Base-by-base conservation (phyloP, 2,329 filamentous ascomycete species). In the Epichloe amarillans region DNA sequence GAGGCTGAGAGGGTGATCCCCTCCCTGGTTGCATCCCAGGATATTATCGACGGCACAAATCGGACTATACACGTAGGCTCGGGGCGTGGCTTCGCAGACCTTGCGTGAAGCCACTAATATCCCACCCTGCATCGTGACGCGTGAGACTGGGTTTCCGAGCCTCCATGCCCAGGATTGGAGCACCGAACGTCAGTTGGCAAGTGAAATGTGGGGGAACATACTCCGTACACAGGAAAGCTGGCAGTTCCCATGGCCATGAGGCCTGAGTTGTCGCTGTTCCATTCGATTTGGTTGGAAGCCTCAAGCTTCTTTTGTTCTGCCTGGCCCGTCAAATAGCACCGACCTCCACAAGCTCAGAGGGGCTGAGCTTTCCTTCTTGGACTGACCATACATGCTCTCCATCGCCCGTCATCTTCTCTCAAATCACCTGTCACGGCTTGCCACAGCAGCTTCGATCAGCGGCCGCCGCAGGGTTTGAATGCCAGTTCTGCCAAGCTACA, bases 281-380 rank as follows among this genome's bases (percentile, higher is more conserved):
- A 15, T 37, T 40, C 35, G 17, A 44, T 36, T 38, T 43, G 40
- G 38, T 35, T 30, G 12, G 12, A 30, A 38, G 19, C 14, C 10
- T 46, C 12, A 15, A 39, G n/a, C 11, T 21, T 47, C 19, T 53
- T 57, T 54, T 55, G 57, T 23, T 30, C 33, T 47, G 45, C 47
- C 41, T 49, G 21, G 46, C 19, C 38, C 26, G 46, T 44, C 51
- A 63, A 63, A 64, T 61, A 64, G 63, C 59, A 65, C 60, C 53
- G 51, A 47, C 61, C 61, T 61, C 62, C 60, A 59, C 59, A 55
- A 55, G 56, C 55, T 54, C 57, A 57, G 57, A 60, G 55, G 53
- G 52, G 54, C 49, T 45, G 49, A 26, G 33, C 43, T 40, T 46
- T 47, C 43, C 43, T 50, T 52, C 53, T 55, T 53, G 47, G 53